Evolutionary conservation across 2,329 filamentous ascomycete genomes (phyloP).

Genomic region (Aulographum hederae): DNA sequence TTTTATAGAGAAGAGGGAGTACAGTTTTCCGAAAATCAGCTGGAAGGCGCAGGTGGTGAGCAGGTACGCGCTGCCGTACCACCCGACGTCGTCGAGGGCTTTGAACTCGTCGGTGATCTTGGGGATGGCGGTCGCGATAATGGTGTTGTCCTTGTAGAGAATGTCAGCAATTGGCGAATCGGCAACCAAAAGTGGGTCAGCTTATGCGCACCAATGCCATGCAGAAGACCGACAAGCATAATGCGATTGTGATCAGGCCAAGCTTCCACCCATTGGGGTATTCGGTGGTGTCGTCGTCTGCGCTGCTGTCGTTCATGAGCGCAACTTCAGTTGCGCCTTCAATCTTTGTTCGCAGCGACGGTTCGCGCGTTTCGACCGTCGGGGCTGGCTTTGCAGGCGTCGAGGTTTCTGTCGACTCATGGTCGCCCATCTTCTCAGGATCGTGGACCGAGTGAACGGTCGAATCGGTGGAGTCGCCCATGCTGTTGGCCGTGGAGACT

Average conservation of each 20-base stretch:
- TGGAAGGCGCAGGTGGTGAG: slow-evolving; percentile 24
- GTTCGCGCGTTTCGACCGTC: too few relatives aligned
- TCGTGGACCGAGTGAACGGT: too few relatives aligned
- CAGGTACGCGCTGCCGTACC: slow-evolving; percentile 25
- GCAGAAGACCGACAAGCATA: slow-evolving; percentile 15
- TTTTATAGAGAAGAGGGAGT: slow-evolving; percentile 28
- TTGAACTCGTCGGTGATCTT: slow-evolving; percentile 29
- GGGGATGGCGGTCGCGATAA: slow-evolving; percentile 29
- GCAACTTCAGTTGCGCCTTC: too few relatives aligned
- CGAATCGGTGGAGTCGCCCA: too few relatives aligned
- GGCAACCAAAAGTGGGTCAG: too few relatives aligned
- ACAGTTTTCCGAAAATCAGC: slow-evolving; percentile 25
- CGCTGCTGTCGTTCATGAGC: too few relatives aligned
- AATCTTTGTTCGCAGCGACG: too few relatives aligned
- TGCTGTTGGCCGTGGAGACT: too few relatives aligned
- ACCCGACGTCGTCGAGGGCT: slow-evolving; percentile 25
- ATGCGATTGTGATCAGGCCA: slow-evolving; percentile 15
- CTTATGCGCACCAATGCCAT: slow-evolving; percentile 7
- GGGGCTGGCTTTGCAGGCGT: too few relatives aligned
- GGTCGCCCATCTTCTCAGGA: too few relatives aligned
- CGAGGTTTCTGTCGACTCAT: too few relatives aligned
- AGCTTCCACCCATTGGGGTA: slow-evolving; percentile 17
- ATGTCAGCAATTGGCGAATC: too few relatives aligned
- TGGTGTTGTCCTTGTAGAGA: slow-evolving; percentile 29
- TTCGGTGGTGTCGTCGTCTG: slow-evolving; percentile 5